Evolutionary conservation across 139 green algal species (phyloP), one percentile per base, ranked within the genome.

Genomic region (Chlorella sorokiniana): DNA sequence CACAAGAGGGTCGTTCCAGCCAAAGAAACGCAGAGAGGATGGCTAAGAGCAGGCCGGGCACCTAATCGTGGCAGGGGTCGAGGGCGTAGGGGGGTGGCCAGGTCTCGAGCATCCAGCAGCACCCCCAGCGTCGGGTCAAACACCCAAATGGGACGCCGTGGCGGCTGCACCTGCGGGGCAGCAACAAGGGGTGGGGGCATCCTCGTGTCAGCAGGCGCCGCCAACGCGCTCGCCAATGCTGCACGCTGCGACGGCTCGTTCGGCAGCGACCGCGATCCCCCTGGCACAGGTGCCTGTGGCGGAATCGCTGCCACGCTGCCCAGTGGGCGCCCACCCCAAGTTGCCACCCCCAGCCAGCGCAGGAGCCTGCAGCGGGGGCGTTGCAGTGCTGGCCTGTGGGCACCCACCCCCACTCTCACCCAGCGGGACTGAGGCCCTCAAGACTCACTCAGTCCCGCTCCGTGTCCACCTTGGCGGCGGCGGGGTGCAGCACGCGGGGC

Each of bases 61-160:
- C 25, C 37, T 72, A 72, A 10, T 72, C 65, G 37, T 5, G 51
- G 37, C 65, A 72, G 37, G 65, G 65, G 65, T 72, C 65, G 62
- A 27, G 31, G 22, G n/a, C 22, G 11, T 33, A 10, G 9, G 65
- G 65, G 65, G 6, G 65, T 72, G n/a, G 42, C 42, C 0, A 59
- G 41, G 41, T 56, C 69, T 20, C 7, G 7, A 42, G 69, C 29
- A 31, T 76, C 69, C 25, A 79, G 52, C 27, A 79, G 54, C 3
- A 79, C 69, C 37, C 73, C 73, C 9, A 79, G 37, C 11, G 54
- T 69, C 6, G 73, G 73, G 38, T 79, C 73, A 37, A 69, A 45
- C 8, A 77, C 35, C 68, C 6, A 45, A 4, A 54, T 27, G 23
- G 38, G 38, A 52, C 62, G 29, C 22, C 56, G 56, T 31, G 4